Conservation (phyloP, 306 rosid species). For the Prunus mira region DNA sequence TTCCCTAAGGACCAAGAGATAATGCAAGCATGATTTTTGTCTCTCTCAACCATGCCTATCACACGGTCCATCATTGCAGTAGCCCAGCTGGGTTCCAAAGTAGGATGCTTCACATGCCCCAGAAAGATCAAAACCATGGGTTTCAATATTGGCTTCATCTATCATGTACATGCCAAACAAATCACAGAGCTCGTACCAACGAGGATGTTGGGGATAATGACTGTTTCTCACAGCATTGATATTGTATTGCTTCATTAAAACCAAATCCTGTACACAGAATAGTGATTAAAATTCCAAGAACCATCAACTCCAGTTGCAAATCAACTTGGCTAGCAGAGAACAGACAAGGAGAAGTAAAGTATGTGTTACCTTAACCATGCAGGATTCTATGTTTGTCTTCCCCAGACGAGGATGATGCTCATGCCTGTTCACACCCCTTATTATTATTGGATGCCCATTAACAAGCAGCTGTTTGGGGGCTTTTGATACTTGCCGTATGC, state of each 20-base stretch:
- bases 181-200: slow-evolving; percentile 96
- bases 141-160: slow-evolving; percentile 97
- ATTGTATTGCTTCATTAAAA: slow-evolving; percentile 85
- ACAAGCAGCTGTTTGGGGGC: slow-evolving; percentile 91
- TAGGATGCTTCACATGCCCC: slow-evolving; percentile 77
- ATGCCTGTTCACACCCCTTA: slow-evolving; percentile 94
- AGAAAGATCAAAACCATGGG: slow-evolving; percentile 77
- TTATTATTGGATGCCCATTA: slow-evolving; percentile 77
- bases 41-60: slow-evolving; percentile 98
- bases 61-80: slow-evolving; percentile 94
- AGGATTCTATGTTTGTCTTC: slow-evolving; percentile 88
- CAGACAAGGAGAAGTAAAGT: neutral
- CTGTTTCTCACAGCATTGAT: slow-evolving; percentile 96
- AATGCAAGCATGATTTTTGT: slow-evolving; percentile 89
- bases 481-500: slow-evolving; percentile 66
- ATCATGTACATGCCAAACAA: slow-evolving; percentile 95
- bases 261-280: slow-evolving; percentile 64
- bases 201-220: slow-evolving; percentile 97
- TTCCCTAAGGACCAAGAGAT: slow-evolving; percentile 90
- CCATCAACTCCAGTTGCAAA: slow-evolving; percentile 8
- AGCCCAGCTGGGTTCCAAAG: slow-evolving; percentile 87
- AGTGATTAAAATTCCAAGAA: slow-evolving; percentile 19
- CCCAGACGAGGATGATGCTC: slow-evolving; percentile 96
- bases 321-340: slow-evolving; percentile 5
- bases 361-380: slow-evolving; percentile 78